These are phyloP conservation scores for Rhypophila decipiens DNA, from an alignment of 495 filamentous ascomycete species.

Conservation along the genomic window DNA sequence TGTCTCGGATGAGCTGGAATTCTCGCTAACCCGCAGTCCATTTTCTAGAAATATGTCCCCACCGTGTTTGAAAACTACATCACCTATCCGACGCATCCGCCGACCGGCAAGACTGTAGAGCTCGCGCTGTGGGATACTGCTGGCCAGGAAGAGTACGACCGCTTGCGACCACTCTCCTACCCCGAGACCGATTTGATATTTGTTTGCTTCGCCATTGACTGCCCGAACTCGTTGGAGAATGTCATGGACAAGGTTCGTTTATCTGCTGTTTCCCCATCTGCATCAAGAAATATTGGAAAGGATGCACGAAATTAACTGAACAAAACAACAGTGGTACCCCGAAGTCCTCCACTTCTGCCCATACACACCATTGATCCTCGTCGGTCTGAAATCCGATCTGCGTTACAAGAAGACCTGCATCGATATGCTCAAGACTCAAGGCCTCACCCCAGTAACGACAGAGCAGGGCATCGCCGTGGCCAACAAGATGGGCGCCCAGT, in stretches of 20 bases:
- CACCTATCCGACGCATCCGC: slow-evolving; percentile 82
- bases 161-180: slow-evolving; percentile 89
- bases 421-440: slow-evolving; percentile 96
- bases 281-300: neutral
- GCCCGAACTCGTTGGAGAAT: slow-evolving; percentile 94
- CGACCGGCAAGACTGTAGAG: slow-evolving; percentile 87
- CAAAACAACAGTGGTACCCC: slow-evolving; percentile 76
- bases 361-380: slow-evolving; percentile 88
- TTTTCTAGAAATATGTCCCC: slow-evolving; percentile 97
- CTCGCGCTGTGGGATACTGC: slow-evolving; percentile 98
- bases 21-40: slow-evolving; percentile 3
- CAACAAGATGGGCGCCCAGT: slow-evolving; percentile 83
- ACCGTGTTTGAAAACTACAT: slow-evolving; percentile 99
- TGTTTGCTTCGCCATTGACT: slow-evolving; percentile 98
- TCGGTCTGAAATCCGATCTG: slow-evolving; percentile 94
- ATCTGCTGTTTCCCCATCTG: neutral
- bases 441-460: slow-evolving; percentile 85
- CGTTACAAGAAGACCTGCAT: slow-evolving; percentile 91
- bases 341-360: slow-evolving; percentile 99
- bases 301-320: slow-evolving; percentile 10
- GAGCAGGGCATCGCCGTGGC: slow-evolving; percentile 86
- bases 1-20: too few species aligned
- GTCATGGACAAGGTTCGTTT: slow-evolving; percentile 89
- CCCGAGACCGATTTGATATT: slow-evolving; percentile 96
- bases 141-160: slow-evolving; percentile 97